Base-by-base conservation (phyloP, 768 basidiomycete genomes). In the Rhodotorula babjevae region DNA sequence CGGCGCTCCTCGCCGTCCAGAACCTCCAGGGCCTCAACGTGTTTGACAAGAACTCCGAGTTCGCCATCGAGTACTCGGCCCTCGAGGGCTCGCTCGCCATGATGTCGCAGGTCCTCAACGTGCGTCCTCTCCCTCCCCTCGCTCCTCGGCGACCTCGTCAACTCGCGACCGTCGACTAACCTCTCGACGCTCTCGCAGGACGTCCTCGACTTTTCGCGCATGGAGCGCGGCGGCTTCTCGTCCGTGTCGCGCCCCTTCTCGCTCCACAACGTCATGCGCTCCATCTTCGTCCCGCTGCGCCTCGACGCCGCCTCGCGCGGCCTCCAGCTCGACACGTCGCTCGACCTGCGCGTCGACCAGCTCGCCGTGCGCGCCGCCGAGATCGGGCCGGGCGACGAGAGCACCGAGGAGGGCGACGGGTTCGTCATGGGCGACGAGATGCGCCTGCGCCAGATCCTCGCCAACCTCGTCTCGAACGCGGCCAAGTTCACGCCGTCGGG, bases 61-160 rank as follows among this genome's bases (percentile, higher is more conserved):
- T 93, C 78, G 88, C 90, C 72, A 87, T 94, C 68, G 93, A 96
- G 83, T 93, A 93, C 78, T 88, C 87, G 77, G 93, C 91, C 12
- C 84, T 93, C 27, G 87, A 87, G 76, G 90, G 90, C 3, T 90
- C 88, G 77, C 81, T 93, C 62, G 88, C 86, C 68, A 91, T 91
- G 89, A 93, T 93, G 93, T 87, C 88, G 50, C 81, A 84, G 76
- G 84, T 84, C 1, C 75, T 84, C 5, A 83, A 84, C 74, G 84
- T 84, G 65, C 69, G 75, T 33, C n/a, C 47, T 16, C 23, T n/a
- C 36, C 57, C 15, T 15, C 18, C 52, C 46, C 59, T 49, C 18
- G 27, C 15, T 21, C 15, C 29, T 56, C 25, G n/a, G n/a, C n/a
- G n/a, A n/a, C n/a, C n/a, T n/a, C n/a, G n/a, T n/a, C n/a, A n/a